These are phyloP conservation scores for Amanita phalloides DNA, from an alignment of 768 basidiomycete species.

Conservation along the genomic window DNA sequence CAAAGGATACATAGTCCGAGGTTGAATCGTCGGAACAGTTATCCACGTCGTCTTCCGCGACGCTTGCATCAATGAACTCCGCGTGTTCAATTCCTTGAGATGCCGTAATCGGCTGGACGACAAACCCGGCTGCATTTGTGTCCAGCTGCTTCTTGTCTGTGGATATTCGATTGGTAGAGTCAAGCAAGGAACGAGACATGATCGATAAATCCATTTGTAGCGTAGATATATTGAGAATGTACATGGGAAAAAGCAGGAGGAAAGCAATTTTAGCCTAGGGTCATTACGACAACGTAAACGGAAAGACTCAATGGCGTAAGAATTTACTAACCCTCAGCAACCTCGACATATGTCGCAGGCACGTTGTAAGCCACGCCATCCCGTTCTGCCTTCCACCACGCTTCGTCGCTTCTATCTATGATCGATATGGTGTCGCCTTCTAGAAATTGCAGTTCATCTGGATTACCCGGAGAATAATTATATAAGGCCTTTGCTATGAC, in stretches of 20 bases:
- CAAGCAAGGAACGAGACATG: background rate
- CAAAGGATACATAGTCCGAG: conserved; percentile 34
- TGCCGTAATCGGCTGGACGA: conserved; percentile 6
- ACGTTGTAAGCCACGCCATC: conserved; percentile 82
- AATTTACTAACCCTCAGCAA: conserved; percentile 80
- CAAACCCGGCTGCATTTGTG: background rate
- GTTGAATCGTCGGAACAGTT: conserved; percentile 18
- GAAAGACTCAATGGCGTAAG: conserved; percentile 40
- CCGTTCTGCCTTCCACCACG: conserved; percentile 96
- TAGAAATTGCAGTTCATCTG: conserved; percentile 78
- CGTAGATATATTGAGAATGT: conserved; percentile 24
- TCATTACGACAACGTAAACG: conserved; percentile 42
- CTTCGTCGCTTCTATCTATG: conserved; percentile 72
- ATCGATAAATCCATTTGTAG: conserved; percentile 13
- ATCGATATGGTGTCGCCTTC: conserved; percentile 75
- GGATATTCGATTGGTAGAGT: background rate
- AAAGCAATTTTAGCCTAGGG: conserved; percentile 73
- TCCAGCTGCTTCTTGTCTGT: background rate
- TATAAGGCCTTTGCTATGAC: conserved; percentile 75
- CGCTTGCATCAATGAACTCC: conserved; percentile 12
- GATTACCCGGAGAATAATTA: conserved; percentile 53
- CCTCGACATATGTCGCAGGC: conserved; percentile 85
- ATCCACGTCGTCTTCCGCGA: conserved; percentile 12
- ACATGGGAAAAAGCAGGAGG: conserved; percentile 40
- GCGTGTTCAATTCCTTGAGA: conserved; percentile 4